These are phyloP conservation scores for Scenedesmus sp. DNA, from an alignment of 163 green algal species.

Conservation along the genomic window DNA sequence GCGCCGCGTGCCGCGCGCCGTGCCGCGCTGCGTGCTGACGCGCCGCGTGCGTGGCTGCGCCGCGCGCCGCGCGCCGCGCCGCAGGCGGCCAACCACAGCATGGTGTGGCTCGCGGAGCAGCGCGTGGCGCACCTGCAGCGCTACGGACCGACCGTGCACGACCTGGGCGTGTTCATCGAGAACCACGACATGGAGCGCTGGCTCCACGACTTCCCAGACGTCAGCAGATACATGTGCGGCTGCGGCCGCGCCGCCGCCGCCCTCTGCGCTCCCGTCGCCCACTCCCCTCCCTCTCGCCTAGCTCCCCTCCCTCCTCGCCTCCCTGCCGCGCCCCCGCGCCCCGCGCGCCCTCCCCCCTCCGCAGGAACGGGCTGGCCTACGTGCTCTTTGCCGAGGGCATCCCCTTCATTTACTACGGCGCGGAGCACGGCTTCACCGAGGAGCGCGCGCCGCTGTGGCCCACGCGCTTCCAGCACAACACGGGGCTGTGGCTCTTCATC, in stretches of 20 bases:
- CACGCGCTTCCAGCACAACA: constrained; percentile 1
- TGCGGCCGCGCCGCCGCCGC: too few species aligned
- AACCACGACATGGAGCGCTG: constrained; percentile 23
- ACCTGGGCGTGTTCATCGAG: constrained; percentile 14
- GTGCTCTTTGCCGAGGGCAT: constrained; percentile 23
- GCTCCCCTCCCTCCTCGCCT: too few species aligned
- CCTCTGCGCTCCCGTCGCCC: too few species aligned
- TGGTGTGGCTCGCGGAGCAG: neutral
- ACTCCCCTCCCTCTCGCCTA: too few species aligned
- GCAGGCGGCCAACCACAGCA: neutral
- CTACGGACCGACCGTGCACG: neutral
- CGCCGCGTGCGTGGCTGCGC: too few species aligned
- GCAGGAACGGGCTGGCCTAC: constrained; percentile 20
- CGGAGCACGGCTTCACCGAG: constrained; percentile 11
- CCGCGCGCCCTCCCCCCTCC: too few species aligned
- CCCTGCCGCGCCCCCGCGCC: too few species aligned
- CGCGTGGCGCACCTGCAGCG: neutral
- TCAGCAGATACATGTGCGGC: constrained; percentile 8
- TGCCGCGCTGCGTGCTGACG: too few species aligned
- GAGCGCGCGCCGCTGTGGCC: neutral
- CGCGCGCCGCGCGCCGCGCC: too few species aligned
- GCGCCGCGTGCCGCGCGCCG: too few species aligned
- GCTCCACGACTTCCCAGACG: neutral
- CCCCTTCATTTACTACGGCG: constrained; percentile 18
- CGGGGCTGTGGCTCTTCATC: constrained; percentile 29